phyloP scores from a whole-genome alignment of 192 early-diverging fungal species.

The Powellomyces hirtus region DNA sequence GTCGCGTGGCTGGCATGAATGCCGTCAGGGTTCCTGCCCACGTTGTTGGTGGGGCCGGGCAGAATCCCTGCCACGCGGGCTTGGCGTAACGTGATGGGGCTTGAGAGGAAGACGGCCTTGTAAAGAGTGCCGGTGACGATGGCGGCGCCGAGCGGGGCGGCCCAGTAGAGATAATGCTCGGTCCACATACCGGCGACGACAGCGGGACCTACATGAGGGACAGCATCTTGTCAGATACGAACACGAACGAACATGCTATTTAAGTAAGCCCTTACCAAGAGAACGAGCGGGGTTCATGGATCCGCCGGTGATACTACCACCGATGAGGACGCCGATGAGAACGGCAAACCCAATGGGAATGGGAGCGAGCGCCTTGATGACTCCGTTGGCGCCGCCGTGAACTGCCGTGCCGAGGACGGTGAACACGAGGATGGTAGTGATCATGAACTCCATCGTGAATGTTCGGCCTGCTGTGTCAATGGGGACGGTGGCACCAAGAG shows the following conservation, averaged over 20 bases:
- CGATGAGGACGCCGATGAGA: slow-evolving; percentile 12
- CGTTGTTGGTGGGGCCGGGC: not conserved
- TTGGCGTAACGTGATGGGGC: slow-evolving; percentile 1
- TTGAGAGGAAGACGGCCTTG: slow-evolving; percentile 26
- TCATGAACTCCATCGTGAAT: slow-evolving; percentile 20
- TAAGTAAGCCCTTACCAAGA: slow-evolving; percentile 4
- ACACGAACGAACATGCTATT: not conserved
- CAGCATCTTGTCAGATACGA: not conserved
- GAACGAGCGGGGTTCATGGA: slow-evolving; percentile 27
- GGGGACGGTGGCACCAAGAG: slow-evolving; percentile 8
- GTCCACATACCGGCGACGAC: slow-evolving; percentile 16
- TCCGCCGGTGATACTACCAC: slow-evolving; percentile 12
- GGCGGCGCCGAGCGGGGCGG: slow-evolving; percentile 7
- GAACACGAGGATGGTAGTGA: slow-evolving; percentile 20
- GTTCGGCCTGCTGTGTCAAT: not conserved
- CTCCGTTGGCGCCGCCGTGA: not conserved
- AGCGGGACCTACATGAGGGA: slow-evolving; percentile 11
- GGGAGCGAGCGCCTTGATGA: slow-evolving; percentile 20
- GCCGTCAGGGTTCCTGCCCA: too few relatives aligned
- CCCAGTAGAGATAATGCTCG: slow-evolving; percentile 13
- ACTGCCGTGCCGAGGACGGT: slow-evolving; percentile 20
- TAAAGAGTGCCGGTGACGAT: slow-evolving; percentile 15
- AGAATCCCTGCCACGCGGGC: not conserved
- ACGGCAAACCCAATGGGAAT: slow-evolving; percentile 26
- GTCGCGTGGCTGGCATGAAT: too few relatives aligned